Base-by-base conservation (phyloP, 768 basidiomycete genomes). In the Phlebiopsis flavidoalba region DNA sequence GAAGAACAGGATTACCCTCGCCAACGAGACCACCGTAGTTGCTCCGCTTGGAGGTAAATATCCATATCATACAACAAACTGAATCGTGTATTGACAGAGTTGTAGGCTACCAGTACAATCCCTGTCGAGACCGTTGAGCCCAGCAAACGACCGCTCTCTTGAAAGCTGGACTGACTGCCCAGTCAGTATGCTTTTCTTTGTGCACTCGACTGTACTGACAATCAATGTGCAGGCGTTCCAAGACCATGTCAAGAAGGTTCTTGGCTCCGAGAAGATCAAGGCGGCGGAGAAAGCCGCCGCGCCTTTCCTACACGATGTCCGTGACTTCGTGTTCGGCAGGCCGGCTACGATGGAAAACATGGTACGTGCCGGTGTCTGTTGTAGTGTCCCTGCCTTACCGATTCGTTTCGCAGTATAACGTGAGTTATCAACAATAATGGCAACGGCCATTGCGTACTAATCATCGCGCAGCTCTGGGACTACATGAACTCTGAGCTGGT, bases 101-200 rank as follows among this genome's bases (percentile, higher is more conserved):
- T 40, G 31, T n/a, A 46, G 69, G 70, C 2, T 95, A 93, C 72
- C 91, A 93, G 73, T 95, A 94, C 65, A n/a, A 82, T 95, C 52
- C 89, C 92, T n/a, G 89, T 92, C 33, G 88, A 93, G 77, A 91
- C 91, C n/a, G 87, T 94, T 53, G 90, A 92, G 71, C 88, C 91
- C 31, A 81, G 80, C 57, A 90, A n/a, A 92, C 64, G 89, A 92
- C 71, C 85, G 89, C 67, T 89, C 89, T 22, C 77, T 94, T 62
- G 91, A 95, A 75, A 87, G 87, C 65, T 94, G 89, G 89, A 85
- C 83, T 7, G 72, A 77, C 63, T 87, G 85, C 67, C 80, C 81
- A 1, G 82, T 84, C 71, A 24, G 76, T 68, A 43, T 33, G 10
- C 36, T 35, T 49, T 22, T 3, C 12, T 52, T 58, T 14, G 11